Evolutionary conservation across 169 alveolate species (phyloP), one percentile per base, ranked within the genome.

Genomic region (Plasmodium billcollinsi): DNA sequence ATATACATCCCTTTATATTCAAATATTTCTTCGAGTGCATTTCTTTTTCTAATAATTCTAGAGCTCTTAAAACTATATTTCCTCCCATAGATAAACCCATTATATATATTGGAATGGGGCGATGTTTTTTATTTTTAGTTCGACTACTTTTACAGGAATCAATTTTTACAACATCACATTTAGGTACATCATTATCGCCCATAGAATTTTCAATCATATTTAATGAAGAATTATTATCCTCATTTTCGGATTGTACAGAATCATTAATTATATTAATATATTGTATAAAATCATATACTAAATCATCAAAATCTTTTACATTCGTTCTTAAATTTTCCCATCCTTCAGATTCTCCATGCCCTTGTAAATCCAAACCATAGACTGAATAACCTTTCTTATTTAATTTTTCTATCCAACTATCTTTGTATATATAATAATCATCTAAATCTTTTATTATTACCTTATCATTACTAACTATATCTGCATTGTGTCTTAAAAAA

Each of bases 401-500:
- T n/a, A 54, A 54, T n/a, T 54, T 14, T 54, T 54, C 62, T 54
- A 54, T 54, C 62, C 62, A 54, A 54, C 62, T 54, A 15, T 54
- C 62, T 54, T 54, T 54, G 20, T 54, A 54, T n/a, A 54, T 15
- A 54, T 54, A 54, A 54, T 3, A 54, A 54, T 54, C 62, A 54
- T 54, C 62, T 54, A 18, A 3, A 8, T 54, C 62, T 15, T 54
- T 54, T 54, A 54, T 54, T 54, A 54, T 54, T n/a, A 54, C 62
- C 62, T 54, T 54, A 54, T 54, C 62, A 54, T 54, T 54, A 54
- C 20, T 54, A n/a, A 14, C 62, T 54, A 54, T 54, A n/a, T 88
- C 71, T 45, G 88, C 21, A 78, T 91, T 88, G 54, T 91, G 89
- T 11, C 92, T 88, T 18, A 83, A 47, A 88, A 74, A 91, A 24